Conservation (phyloP, 2,329 filamentous ascomycete genomes). For the Phoma sp. region DNA sequence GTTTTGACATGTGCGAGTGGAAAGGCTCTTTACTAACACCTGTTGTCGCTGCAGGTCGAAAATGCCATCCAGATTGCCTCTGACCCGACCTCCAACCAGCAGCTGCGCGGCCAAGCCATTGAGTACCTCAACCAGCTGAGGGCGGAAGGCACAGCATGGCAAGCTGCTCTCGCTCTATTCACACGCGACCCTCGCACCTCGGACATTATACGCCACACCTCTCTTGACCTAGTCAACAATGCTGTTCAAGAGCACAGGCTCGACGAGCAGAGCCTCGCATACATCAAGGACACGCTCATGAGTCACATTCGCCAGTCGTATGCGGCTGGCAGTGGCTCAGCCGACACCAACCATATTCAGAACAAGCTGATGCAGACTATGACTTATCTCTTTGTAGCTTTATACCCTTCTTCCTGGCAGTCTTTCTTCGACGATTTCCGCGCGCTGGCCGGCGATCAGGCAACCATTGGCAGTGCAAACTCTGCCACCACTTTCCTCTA, state of each 20-base stretch:
- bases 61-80: slow-evolving; percentile 95
- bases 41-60: slow-evolving; percentile 68
- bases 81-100: slow-evolving; percentile 75
- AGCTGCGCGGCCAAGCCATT: slow-evolving; percentile 81
- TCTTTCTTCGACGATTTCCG: slow-evolving; percentile 91
- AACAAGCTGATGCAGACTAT: slow-evolving; percentile 97
- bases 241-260: slow-evolving; percentile 81
- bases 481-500: slow-evolving; percentile 80
- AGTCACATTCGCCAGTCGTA: slow-evolving; percentile 81
- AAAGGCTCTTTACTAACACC: not conserved
- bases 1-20: slow-evolving; percentile 10
- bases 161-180: slow-evolving; percentile 86
- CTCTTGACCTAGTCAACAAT: slow-evolving; percentile 91
- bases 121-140: slow-evolving; percentile 80
- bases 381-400: slow-evolving; percentile 87
- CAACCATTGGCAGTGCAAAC: slow-evolving; percentile 67
- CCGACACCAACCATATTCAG: slow-evolving; percentile 80
- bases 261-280: slow-evolving; percentile 72
- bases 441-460: slow-evolving; percentile 70
- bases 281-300: slow-evolving; percentile 81
- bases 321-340: slow-evolving; percentile 61
- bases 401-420: slow-evolving; percentile 87
- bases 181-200: slow-evolving; percentile 75
- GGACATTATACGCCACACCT: slow-evolving; percentile 86
- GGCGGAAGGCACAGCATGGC: slow-evolving; percentile 84